Conservation (phyloP, 768 basidiomycete species). For the Amanita exitialis region DNA sequence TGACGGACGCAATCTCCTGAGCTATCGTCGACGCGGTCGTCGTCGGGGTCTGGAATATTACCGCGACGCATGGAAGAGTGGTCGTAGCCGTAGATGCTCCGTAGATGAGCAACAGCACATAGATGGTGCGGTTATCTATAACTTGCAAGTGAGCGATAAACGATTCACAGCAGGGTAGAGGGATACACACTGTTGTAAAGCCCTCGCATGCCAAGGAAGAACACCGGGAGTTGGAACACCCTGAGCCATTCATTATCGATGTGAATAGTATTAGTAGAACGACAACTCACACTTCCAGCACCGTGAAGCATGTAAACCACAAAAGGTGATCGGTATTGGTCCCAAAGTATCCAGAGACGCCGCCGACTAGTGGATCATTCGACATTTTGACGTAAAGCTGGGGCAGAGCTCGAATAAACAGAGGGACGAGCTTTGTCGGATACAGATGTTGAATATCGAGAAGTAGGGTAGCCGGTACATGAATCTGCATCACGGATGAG, state of each 20-base stretch:
- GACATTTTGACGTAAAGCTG: slow-evolving; percentile 46
- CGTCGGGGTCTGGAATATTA: slow-evolving; percentile 44
- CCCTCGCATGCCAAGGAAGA: slow-evolving; percentile 55
- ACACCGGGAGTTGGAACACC: slow-evolving; percentile 68
- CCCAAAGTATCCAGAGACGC: slow-evolving; percentile 32
- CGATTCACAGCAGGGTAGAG: not conserved
- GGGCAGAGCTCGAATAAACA: slow-evolving; percentile 31
- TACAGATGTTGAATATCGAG: slow-evolving; percentile 66
- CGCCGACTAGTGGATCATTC: slow-evolving; percentile 57
- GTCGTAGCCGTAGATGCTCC: slow-evolving; percentile 74
- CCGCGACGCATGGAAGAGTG: slow-evolving; percentile 57
- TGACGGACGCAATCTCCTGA: slow-evolving; percentile 27
- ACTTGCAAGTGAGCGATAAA: not conserved
- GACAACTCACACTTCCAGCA: slow-evolving; percentile 47
- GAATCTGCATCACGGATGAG: slow-evolving; percentile 27
- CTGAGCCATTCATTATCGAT: slow-evolving; percentile 19
- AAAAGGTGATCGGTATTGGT: slow-evolving; percentile 25
- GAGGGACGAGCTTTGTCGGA: slow-evolving; percentile 40
- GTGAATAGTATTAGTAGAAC: not conserved
- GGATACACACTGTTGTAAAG: slow-evolving; percentile 39
- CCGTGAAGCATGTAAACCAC: slow-evolving; percentile 60
- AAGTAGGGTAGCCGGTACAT: slow-evolving; percentile 58
- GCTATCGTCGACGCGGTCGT: slow-evolving; percentile 19
- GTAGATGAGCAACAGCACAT: slow-evolving; percentile 60
- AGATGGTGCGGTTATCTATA: slow-evolving; percentile 40